These are phyloP conservation scores for Mycosarcoma mackinlayi DNA, from an alignment of 1,284 basidiomycete genomes.

Conservation along the genomic window DNA sequence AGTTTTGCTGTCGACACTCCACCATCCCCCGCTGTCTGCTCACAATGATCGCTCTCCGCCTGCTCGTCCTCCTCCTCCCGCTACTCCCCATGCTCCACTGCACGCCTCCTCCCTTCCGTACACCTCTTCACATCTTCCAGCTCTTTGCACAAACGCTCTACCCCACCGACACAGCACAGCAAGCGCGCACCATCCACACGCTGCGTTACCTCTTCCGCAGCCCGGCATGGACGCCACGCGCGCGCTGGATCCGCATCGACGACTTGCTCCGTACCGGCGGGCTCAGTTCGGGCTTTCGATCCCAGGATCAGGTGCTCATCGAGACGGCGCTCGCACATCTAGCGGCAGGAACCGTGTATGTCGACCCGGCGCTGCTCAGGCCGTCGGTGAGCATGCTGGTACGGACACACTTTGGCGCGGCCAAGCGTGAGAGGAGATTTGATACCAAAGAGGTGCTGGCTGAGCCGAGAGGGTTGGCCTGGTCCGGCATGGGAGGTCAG, in stretches of 20 bases:
- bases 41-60: too few species aligned
- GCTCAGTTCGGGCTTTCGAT: neutral
- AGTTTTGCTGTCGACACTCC: too few species aligned
- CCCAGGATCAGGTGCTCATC: neutral
- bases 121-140: slow-evolving; percentile 9
- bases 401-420: neutral
- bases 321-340: neutral
- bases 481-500: too few species aligned
- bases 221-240: neutral
- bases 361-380: neutral
- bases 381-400: neutral
- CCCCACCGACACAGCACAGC: neutral
- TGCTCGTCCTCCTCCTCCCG: neutral
- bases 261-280: slow-evolving; percentile 17
- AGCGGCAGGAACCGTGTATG: neutral
- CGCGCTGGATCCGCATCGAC: neutral
- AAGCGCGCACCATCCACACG: slow-evolving; percentile 6
- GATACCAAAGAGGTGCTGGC: too few species aligned
- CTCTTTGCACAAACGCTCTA: neutral
- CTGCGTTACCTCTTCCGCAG: slow-evolving; percentile 12
- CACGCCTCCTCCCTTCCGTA: neutral
- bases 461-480: too few species aligned
- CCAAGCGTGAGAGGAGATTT: neutral
- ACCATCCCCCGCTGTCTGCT: too few species aligned
- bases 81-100: neutral